These are phyloP conservation scores for Tolypocladium tropicale DNA, from an alignment of 2,329 filamentous ascomycete species.

Conservation along the genomic window DNA sequence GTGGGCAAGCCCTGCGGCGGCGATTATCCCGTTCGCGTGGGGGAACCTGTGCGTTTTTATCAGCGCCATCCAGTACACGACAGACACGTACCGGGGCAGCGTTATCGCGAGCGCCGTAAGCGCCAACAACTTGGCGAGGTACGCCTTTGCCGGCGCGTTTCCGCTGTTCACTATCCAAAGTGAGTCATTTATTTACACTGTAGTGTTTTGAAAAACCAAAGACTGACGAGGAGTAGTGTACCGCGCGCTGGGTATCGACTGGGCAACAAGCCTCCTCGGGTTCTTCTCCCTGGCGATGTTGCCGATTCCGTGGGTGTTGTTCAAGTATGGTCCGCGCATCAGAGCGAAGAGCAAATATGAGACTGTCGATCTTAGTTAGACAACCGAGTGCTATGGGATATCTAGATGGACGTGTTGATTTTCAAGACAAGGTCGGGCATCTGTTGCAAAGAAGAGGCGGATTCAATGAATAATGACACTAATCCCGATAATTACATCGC, in stretches of 20 bases:
- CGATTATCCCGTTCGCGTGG: slow-evolving; percentile 47
- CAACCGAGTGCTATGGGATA: background rate
- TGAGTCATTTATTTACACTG: slow-evolving; percentile 14
- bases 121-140: slow-evolving; percentile 49
- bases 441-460: too few relatives aligned
- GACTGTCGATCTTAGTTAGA: slow-evolving; percentile 15
- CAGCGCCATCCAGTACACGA: slow-evolving; percentile 38
- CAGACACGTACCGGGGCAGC: slow-evolving; percentile 44
- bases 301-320: slow-evolving; percentile 43
- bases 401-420: too few relatives aligned
- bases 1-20: slow-evolving; percentile 40
- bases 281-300: slow-evolving; percentile 37
- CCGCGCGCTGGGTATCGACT: slow-evolving; percentile 28
- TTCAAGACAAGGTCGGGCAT: background rate
- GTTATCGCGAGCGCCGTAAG: slow-evolving; percentile 48
- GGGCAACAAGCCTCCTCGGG: slow-evolving; percentile 35
- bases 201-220: background rate
- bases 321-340: slow-evolving; percentile 34
- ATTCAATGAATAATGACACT: too few relatives aligned
- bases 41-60: slow-evolving; percentile 52
- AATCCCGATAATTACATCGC: too few relatives aligned
- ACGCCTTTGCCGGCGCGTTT: slow-evolving; percentile 44
- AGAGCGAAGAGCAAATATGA: slow-evolving; percentile 29
- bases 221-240: slow-evolving; percentile 26
- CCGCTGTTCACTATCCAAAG: slow-evolving; percentile 51